Evolutionary conservation across 495 filamentous ascomycete genomes (phyloP).

Genomic region (Clavariopsis aquatica): DNA sequence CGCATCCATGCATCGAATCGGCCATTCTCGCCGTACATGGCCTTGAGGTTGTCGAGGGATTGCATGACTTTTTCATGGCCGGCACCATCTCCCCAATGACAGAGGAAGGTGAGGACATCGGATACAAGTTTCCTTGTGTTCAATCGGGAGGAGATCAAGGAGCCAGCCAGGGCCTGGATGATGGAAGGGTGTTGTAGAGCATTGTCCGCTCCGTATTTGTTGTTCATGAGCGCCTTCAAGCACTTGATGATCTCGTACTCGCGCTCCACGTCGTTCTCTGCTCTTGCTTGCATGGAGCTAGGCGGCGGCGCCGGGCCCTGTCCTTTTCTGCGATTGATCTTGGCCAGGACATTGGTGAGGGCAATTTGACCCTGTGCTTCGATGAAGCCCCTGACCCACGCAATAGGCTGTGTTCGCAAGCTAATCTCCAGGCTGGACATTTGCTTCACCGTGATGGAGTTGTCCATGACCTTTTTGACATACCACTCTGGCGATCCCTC

Average conservation of each 20-base stretch:
- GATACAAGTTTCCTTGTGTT: constrained; percentile 94
- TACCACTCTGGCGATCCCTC: constrained; percentile 98
- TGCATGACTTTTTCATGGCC: constrained; percentile 94
- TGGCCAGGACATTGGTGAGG: constrained; percentile 86
- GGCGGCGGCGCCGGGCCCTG: constrained; percentile 67
- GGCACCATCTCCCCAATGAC: constrained; percentile 91
- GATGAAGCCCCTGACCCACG: constrained; percentile 94
- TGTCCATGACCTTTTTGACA: constrained; percentile 94
- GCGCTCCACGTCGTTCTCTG: constrained; percentile 83
- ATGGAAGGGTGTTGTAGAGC: constrained; percentile 88
- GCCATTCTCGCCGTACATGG: constrained; percentile 85
- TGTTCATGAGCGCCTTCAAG: constrained; percentile 96
- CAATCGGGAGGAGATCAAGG: constrained; percentile 82
- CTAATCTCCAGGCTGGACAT: constrained; percentile 90
- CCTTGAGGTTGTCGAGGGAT: constrained; percentile 89
- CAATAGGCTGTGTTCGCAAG: constrained; percentile 92
- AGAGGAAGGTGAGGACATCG: constrained; percentile 94
- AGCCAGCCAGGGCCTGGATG: constrained; percentile 82
- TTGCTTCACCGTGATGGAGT: constrained; percentile 87
- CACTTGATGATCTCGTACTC: constrained; percentile 99
- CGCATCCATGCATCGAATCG: constrained; percentile 99
- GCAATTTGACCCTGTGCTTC: constrained; percentile 97
- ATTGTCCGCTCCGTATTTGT: constrained; percentile 97
- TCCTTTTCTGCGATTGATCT: constrained; percentile 85
- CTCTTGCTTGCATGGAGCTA: constrained; percentile 47